Evolutionary conservation across 768 basidiomycete genomes (phyloP).

Genomic region (Hydnomerulius pinastri): DNA sequence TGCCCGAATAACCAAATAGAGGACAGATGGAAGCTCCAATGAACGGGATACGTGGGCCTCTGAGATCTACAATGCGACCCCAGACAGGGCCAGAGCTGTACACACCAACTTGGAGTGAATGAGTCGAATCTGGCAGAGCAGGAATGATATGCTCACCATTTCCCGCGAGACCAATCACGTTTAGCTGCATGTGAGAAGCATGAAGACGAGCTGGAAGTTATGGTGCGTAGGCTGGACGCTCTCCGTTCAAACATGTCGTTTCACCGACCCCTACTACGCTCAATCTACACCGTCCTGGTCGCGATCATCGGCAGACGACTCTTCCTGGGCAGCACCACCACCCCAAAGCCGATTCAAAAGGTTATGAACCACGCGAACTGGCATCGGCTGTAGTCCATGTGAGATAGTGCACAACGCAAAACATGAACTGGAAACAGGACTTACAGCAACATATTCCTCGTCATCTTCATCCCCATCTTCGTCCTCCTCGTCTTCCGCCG

Average conservation of each 20-base stretch:
- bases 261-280: neutral
- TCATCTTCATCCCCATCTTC: no score
- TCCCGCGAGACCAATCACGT: slow-evolving; percentile 77
- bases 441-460: slow-evolving; percentile 49
- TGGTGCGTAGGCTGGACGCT: slow-evolving; percentile 71
- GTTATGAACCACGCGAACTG: slow-evolving; percentile 57
- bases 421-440: slow-evolving; percentile 20
- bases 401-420: neutral
- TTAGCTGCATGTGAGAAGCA: slow-evolving; percentile 79
- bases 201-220: slow-evolving; percentile 78
- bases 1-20: slow-evolving; percentile 73
- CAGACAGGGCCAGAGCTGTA: slow-evolving; percentile 75
- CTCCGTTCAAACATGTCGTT: neutral
- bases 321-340: slow-evolving; percentile 27
- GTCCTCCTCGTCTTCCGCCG: no score
- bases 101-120: slow-evolving; percentile 58
- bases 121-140: neutral
- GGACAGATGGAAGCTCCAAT: slow-evolving; percentile 58
- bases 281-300: no score
- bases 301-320: slow-evolving; percentile 20
- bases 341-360: slow-evolving; percentile 64
- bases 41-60: slow-evolving; percentile 72
- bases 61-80: slow-evolving; percentile 76
- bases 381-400: slow-evolving; percentile 69
- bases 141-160: slow-evolving; percentile 51